These are phyloP conservation scores for Pseudozyma tsukubaensis DNA, from an alignment of 1,284 basidiomycete genomes.

Conservation along the genomic window DNA sequence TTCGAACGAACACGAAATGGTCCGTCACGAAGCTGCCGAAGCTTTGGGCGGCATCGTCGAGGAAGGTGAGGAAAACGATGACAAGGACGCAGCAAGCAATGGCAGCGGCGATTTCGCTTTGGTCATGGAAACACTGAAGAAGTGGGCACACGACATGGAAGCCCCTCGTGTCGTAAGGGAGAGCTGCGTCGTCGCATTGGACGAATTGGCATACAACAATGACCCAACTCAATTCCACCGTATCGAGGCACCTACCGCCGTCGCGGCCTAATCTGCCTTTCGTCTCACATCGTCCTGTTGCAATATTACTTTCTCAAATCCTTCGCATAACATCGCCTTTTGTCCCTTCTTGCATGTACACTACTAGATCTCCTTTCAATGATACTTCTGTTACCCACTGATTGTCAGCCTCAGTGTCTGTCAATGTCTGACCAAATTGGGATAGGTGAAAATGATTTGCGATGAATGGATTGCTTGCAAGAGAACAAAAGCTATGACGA, in stretches of 20 bases:
- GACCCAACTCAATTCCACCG: conserved; percentile 68
- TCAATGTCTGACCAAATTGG: too few relatives aligned
- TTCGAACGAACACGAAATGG: conserved; percentile 88
- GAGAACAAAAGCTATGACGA: conserved; percentile 1
- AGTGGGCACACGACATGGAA: conserved; percentile 83
- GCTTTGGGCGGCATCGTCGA: conserved; percentile 95
- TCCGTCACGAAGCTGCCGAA: conserved; percentile 97
- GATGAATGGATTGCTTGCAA: conserved; percentile 17
- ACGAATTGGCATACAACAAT: conserved; percentile 71
- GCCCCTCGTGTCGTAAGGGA: conserved; percentile 91
- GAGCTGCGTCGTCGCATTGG: conserved; percentile 94
- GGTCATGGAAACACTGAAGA: conserved; percentile 84
- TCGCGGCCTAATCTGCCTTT: conserved; percentile 9
- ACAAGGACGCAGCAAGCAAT: conserved; percentile 46
- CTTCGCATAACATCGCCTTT: conserved; percentile 2
- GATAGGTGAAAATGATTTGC: background rate
- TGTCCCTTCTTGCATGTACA: conserved; percentile 16
- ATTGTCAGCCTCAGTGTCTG: too few relatives aligned
- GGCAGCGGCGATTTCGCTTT: conserved; percentile 67
- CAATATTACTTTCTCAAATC: background rate
- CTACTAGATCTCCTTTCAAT: conserved; percentile 6
- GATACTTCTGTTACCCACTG: background rate
- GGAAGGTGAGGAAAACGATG: conserved; percentile 74
- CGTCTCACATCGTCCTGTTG: conserved; percentile 1
- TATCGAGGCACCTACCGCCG: conserved; percentile 38